These are phyloP conservation scores for Vitis hybrid DNA, from an alignment of 177 flowering plant genomes.

Conservation along the genomic window DNA sequence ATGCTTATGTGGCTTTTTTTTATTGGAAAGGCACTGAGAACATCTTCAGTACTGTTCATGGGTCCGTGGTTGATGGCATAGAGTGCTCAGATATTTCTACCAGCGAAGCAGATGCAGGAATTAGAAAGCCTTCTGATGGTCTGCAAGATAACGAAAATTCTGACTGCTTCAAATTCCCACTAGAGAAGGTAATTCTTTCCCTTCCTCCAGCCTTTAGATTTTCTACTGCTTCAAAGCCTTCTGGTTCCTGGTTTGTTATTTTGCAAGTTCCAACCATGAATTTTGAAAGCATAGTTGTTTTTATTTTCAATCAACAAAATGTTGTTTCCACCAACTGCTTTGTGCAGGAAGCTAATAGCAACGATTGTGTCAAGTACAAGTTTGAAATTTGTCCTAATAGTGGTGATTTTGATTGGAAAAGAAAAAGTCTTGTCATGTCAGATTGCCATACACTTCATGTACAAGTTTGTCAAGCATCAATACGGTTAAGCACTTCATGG, in stretches of 20 bases:
- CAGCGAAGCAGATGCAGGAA: constrained; percentile 10
- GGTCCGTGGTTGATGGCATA: background rate
- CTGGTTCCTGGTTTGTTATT: constrained; percentile 1
- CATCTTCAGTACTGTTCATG: constrained; percentile 8
- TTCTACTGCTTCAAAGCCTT: background rate
- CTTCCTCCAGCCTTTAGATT: background rate
- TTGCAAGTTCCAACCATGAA: background rate
- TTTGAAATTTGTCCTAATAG: too few relatives aligned
- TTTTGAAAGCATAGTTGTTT: too few relatives aligned
- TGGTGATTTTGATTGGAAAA: too few relatives aligned
- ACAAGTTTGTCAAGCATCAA: too few relatives aligned
- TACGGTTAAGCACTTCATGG: too few relatives aligned
- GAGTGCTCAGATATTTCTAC: constrained; percentile 12
- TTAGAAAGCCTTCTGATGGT: constrained; percentile 11
- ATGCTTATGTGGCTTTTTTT: background rate
- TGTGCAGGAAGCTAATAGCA: too few relatives aligned
- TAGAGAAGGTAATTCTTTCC: constrained; percentile 33
- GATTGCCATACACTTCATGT: too few relatives aligned
- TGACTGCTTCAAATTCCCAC: constrained; percentile 19
- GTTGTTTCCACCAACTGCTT: too few relatives aligned
- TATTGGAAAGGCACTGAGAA: constrained; percentile 12
- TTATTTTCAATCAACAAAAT: too few relatives aligned
- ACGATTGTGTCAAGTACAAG: too few relatives aligned
- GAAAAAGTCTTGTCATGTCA: too few relatives aligned
- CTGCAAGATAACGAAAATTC: constrained; percentile 17